A percentile compares a stretch with the other conserved stretches of the same genome.
Evolutionary conservation across 2,329 filamentous ascomycete genomes (phyloP).

Genomic region (Aciculosporium take): DNA sequence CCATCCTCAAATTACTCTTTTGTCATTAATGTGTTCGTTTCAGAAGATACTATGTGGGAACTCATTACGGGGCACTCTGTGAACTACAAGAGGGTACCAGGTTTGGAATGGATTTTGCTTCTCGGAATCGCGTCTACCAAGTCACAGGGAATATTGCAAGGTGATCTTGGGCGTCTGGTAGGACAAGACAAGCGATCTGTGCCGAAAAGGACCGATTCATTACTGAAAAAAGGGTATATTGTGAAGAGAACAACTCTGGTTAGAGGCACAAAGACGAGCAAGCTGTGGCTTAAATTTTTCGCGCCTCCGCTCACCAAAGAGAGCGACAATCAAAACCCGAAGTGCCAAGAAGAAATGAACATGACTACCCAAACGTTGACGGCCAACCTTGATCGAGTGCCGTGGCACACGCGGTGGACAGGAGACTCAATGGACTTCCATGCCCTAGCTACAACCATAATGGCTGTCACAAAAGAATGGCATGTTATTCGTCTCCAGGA

Average conservation of each 20-base stretch:
- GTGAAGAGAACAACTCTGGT: constrained; percentile 45
- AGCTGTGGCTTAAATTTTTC: constrained; percentile 44
- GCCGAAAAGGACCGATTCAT: constrained; percentile 44
- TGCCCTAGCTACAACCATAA: constrained; percentile 40
- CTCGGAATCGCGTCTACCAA: constrained; percentile 42
- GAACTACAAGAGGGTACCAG: constrained; percentile 43
- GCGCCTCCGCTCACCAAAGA: constrained; percentile 31
- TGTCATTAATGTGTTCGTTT: constrained; percentile 27
- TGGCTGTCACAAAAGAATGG: constrained; percentile 44
- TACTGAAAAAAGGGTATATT: constrained; percentile 47
- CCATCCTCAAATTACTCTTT: background rate
- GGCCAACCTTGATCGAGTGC: constrained; percentile 36
- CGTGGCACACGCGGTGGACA: constrained; percentile 43
- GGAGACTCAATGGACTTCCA: constrained; percentile 44
- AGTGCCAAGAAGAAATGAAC: constrained; percentile 21
- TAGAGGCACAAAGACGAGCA: constrained; percentile 46
- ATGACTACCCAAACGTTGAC: constrained; percentile 25
- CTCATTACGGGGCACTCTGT: constrained; percentile 43
- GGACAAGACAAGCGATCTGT: constrained; percentile 50
- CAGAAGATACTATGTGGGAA: constrained; percentile 44
- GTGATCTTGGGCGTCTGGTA: constrained; percentile 41
- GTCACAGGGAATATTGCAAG: constrained; percentile 43
- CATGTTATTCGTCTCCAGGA: constrained; percentile 44
- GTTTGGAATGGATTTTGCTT: constrained; percentile 44
- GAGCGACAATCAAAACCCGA: constrained; percentile 11